Conservation (phyloP, 2,329 filamentous ascomycete genomes). For the Proliferodiscus dingleyae region DNA sequence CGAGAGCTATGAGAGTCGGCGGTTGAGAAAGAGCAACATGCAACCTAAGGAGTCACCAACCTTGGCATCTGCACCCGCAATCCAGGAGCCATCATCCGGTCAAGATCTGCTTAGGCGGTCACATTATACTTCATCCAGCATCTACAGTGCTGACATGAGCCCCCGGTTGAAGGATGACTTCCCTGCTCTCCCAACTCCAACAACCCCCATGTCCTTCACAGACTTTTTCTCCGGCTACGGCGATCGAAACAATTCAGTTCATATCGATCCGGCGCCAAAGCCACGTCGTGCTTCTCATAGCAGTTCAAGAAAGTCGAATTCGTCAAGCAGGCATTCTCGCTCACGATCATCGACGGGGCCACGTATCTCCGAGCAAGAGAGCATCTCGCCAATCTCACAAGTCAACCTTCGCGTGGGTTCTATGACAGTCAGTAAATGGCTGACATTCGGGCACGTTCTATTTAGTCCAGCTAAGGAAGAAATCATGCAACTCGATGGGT, state of each 20-base stretch:
- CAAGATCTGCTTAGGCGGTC: conserved; percentile 15
- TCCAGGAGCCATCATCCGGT: conserved; percentile 8
- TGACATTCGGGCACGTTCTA: conserved; percentile 77
- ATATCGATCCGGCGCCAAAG: conserved; percentile 6
- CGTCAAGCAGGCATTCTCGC: conserved; percentile 19
- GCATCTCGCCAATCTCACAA: conserved; percentile 60
- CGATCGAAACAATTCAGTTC: conserved; percentile 31
- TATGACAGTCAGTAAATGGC: conserved; percentile 83
- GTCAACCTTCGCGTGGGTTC: conserved; percentile 76
- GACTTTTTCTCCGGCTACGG: conserved; percentile 40
- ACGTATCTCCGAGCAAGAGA: conserved; percentile 37
- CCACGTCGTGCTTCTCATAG: conserved; percentile 11
- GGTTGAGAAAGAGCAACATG: conserved; percentile 20
- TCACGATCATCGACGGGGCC: conserved; percentile 15
- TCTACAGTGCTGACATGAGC: conserved; percentile 51
- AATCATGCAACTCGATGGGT: conserved; percentile 48
- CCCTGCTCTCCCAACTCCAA: conserved; percentile 37
- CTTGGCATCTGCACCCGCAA: conserved; percentile 15
- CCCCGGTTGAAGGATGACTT: conserved; percentile 48
- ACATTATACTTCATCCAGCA: conserved; percentile 41
- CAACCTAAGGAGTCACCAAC: conserved; percentile 23
- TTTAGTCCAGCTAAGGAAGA: conserved; percentile 77
- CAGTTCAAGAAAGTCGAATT: conserved; percentile 18
- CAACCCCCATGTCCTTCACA: conserved; percentile 40
- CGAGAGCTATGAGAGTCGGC: conserved; percentile 40